Evolutionary conservation across 768 basidiomycete genomes (phyloP), one percentile per base, ranked within the genome.

Genomic region (Phaeotremella skinneri): DNA sequence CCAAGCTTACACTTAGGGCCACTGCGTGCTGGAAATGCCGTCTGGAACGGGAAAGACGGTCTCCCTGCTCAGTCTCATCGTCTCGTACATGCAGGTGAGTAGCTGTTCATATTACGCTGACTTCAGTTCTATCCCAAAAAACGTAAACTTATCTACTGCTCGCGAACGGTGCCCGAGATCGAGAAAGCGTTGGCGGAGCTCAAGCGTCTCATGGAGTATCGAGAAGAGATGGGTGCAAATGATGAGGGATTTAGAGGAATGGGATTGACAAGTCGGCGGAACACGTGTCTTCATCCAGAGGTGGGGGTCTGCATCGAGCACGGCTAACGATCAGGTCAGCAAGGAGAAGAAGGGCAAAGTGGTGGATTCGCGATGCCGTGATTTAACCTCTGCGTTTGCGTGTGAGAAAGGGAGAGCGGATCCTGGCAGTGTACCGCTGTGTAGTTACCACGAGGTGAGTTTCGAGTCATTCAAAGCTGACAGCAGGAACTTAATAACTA

Each of bases 11-110:
- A 16, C n/a, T 55, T 39, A 98, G 92, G 96, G 96, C 50, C 96
- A 99, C 68, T 97, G 96, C 76, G 91, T 98, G n/a, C 83, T 99
- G 34, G 96, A 99, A 81, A 99, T 99, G 96, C 96, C 96, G 62
- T 98, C 96, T 11, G 96, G 96, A 16, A 99, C 96, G 21, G 96
- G 96, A 23, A 99, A 99, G 81, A 99, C 96, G 0, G 96, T 99
- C 25, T 97, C 92, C 11, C 81, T 99, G 7, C 81, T 99, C 17
- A 92, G 90, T 1, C 79, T 99, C 56, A 99, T 99, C 78, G 88
- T 99, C 34, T 96, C 94, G 14, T 99, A 98, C 73, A 94, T 98
- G 79, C 92, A 96, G 81, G 94, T 89, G 59, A 60, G 78, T 64
- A 29, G 11, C 2, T 32, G 42, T 29, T 32, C 17, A 13, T 31